Percentiles rank a stretch among this genome's conserved stretches.
Evolutionary conservation across 139 green algal species (phyloP).

Genomic region (Auxenochlorella pyrenoidosa): DNA sequence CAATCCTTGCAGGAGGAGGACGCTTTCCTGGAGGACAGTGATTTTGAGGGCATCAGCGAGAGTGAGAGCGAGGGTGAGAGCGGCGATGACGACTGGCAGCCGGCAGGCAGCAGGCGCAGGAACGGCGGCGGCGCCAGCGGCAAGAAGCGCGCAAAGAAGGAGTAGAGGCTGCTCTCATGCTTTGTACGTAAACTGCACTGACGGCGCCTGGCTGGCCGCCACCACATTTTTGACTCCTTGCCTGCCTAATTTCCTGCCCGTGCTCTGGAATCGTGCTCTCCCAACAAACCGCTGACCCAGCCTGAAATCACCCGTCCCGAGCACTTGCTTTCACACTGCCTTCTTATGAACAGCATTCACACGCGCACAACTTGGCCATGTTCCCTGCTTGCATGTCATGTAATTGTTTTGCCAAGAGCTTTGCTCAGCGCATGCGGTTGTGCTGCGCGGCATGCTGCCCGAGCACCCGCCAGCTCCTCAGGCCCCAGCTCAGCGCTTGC

Average conservation of each 20-base stretch:
- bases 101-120: background rate
- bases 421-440: background rate
- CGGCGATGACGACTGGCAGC: constrained; percentile 28
- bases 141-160: background rate
- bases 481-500: constrained; percentile 9
- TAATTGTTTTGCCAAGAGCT: background rate
- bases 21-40: constrained; percentile 10
- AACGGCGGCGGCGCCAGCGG: background rate
- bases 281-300: no score
- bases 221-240: no score
- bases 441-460: no score
- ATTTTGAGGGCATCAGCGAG: constrained; percentile 19
- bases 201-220: no score
- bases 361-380: no score
- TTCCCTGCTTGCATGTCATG: no score
- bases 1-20: constrained; percentile 6
- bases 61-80: constrained; percentile 25
- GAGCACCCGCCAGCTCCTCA: background rate
- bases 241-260: no score
- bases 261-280: no score
- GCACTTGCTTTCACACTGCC: no score
- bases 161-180: background rate
- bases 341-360: no score
- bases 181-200: no score
- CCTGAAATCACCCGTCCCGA: no score